Evolutionary conservation across 441 rosid genomes (phyloP).

Genomic region (Croton laevigatus): DNA sequence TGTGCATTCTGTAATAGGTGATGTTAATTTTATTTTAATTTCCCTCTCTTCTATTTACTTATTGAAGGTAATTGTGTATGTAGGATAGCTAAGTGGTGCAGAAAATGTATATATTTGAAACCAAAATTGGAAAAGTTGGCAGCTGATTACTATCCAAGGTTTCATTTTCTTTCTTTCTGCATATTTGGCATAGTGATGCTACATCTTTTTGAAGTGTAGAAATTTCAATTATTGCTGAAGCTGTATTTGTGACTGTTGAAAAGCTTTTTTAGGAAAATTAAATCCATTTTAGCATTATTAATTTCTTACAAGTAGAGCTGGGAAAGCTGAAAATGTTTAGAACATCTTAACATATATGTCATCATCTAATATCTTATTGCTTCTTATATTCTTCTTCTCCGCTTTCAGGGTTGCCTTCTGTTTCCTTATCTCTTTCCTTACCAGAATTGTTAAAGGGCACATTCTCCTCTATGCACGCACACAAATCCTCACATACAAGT

Average conservation of each 20-base stretch:
- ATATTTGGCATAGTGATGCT: background rate
- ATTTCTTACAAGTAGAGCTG: background rate
- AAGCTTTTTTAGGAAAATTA: background rate
- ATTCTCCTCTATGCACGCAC: background rate
- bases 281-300: background rate
- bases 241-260: background rate
- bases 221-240: background rate
- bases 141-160: conserved; percentile 83
- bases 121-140: conserved; percentile 87
- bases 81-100: conserved; percentile 98
- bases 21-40: conserved; percentile 5
- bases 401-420: background rate
- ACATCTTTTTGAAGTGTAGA: conserved; percentile 3
- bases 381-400: background rate
- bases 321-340: background rate
- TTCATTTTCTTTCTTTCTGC: conserved; percentile 21
- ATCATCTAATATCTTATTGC: too few relatives aligned
- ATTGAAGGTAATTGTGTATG: conserved; percentile 29
- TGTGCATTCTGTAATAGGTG: conserved; percentile 7
- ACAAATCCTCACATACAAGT: background rate
- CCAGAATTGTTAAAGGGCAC: background rate
- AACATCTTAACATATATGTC: too few relatives aligned
- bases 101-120: conserved; percentile 81
- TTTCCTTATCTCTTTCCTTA: background rate
- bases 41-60: background rate